Percentiles rank a stretch among this genome's conserved stretches.
These are phyloP conservation scores for Edaphochlamys debaryana DNA, from an alignment of 139 green algal genomes.

Conservation along the genomic window DNA sequence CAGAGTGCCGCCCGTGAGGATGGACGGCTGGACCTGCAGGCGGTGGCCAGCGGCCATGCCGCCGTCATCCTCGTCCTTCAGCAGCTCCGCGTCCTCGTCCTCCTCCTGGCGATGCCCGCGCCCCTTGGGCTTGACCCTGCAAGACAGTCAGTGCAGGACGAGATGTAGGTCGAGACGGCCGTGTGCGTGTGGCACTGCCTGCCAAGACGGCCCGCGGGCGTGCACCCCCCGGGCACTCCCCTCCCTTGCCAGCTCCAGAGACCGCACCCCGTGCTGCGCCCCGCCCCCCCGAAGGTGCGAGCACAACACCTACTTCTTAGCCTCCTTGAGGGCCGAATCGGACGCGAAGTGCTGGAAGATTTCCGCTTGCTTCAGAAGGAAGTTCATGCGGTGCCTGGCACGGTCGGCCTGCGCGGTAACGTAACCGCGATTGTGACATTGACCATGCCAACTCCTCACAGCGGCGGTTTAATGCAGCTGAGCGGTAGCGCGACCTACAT, in stretches of 20 bases:
- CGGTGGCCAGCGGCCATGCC: slow-evolving; percentile 74
- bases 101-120: slow-evolving; percentile 82
- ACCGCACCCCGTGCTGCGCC: too few relatives aligned
- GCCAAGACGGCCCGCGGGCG: too few relatives aligned
- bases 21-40: slow-evolving; percentile 83
- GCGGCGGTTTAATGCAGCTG: slow-evolving; percentile 2
- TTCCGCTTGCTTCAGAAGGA: slow-evolving; percentile 96
- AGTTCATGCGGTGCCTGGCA: slow-evolving; percentile 85
- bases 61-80: slow-evolving; percentile 88
- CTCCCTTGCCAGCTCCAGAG: too few relatives aligned
- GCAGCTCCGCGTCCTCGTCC: slow-evolving; percentile 93
- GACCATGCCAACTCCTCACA: background rate
- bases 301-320: slow-evolving; percentile 58
- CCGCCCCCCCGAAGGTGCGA: too few relatives aligned
- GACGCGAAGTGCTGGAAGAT: slow-evolving; percentile 98
- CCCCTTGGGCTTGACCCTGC: slow-evolving; percentile 45
- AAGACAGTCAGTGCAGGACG: background rate
- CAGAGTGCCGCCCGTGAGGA: slow-evolving; percentile 93
- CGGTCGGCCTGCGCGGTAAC: slow-evolving; percentile 78
- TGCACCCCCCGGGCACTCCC: too few relatives aligned
- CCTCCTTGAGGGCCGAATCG: slow-evolving; percentile 54
- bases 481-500: background rate
- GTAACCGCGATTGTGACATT: background rate
- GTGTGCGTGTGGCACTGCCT: too few relatives aligned
- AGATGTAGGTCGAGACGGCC: background rate